Evolutionary conservation across 2,329 filamentous ascomycete genomes (phyloP), one percentile per base, ranked within the genome.

Genomic region (Beauveria brongniartii): DNA sequence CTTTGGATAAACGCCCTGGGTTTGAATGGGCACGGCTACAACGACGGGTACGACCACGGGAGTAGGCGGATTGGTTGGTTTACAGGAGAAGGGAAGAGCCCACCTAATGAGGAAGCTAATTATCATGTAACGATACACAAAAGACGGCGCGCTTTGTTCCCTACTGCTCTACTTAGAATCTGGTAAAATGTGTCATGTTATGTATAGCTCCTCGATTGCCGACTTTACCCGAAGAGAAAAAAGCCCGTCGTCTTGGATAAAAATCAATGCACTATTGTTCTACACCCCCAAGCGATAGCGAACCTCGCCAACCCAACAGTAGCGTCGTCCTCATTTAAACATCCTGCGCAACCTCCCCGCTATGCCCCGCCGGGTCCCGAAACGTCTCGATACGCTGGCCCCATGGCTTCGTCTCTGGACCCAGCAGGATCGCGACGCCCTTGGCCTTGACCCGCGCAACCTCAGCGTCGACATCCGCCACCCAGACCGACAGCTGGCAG

Each of bases 351-450:
- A 63, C 37, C 56, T 63, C 59, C 61, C 62, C 61, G 28, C 18
- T 61, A 37, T 64, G 62, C 3, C 63, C 63, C 2, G 61, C 52
- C 34, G 63, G 63, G 44, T 65, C 61, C 55, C 63, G 55, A 62
- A 64, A 64, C 1, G 62, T 62, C n/a, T 59, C 63, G 5, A 54
- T 54, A 6, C 53, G 50, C 61, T 62, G 50, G 2, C 62, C 62
- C 61, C 62, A 64, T 2, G 61, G 63, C 59, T 63, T 64, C 41
- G 51, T 52, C 53, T 61, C 52, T 18, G 63, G 59, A 18, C 55
- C 58, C 3, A 43, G 58, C 40, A 61, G 5, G 37, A 64, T 62
- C 14, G 48, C 56, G 30, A 65, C 63, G 40, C 62, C 63, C 24
- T 48, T 40, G 10, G 8, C n/a, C 20, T 26, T 8, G 26, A 65